Evolutionary conservation across 805 yeast species (phyloP), one percentile per base, ranked within the genome.

Genomic region (Helenozyma rhizophorensis): DNA sequence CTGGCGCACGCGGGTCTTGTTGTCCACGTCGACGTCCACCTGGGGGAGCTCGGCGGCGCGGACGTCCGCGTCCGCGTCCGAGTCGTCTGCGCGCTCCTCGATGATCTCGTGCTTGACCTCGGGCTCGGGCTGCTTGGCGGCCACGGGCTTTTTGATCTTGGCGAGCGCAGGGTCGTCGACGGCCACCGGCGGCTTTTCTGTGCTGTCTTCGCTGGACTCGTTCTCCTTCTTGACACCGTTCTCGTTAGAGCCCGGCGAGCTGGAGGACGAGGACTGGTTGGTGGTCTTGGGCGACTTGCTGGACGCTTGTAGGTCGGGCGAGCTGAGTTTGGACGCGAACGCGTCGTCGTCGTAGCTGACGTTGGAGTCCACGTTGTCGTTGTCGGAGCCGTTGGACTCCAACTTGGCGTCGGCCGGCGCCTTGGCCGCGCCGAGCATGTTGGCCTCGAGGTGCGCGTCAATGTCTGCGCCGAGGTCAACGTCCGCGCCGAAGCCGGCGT

Each of bases 1-100:
- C 60, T 89, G 97, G 36, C 60, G 60, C 21, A 45, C 31, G n/a
- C 51, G 34, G 5, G 49, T 31, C 16, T 40, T 37, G 27, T 43
- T 48, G 24, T 46, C 40, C 7, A 43, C 43, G 18, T 41, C 34
- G 24, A 39, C 25, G 23, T 41, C 36, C n/a, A 39, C 32, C 6
- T 35, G 26, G 14, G 16, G 27, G 7, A 23, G 13, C 6, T 23
- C 33, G 13, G 25, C 26, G 28, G 24, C 14, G 6, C 10, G 14
- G 8, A 9, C 31, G 3, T 21, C 25, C 10, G 26, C 14, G 16
- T 30, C 33, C 4, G 24, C 18, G 21, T 19, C 25, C 16, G 33
- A 25, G 10, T 30, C 27, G 9, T 9, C 16, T 12, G 28, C 19
- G 19, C 10, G n/a, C 21, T 14, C 28, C 5, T 11, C 18, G 6